These are phyloP conservation scores for Cinnamomum micranthum DNA, from an alignment of 164 flowering plant genomes.

Conservation along the genomic window DNA sequence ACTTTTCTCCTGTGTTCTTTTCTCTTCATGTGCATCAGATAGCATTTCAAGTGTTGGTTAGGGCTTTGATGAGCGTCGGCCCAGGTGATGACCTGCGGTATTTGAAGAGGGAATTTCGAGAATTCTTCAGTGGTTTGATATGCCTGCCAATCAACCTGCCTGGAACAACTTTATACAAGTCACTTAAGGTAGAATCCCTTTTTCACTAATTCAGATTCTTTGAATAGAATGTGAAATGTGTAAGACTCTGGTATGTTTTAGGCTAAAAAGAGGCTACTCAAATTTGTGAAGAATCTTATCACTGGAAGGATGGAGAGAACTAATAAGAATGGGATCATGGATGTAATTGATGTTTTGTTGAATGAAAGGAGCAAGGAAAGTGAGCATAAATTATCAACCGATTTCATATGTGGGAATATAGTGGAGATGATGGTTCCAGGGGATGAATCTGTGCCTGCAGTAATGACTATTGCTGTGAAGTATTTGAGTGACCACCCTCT, in stretches of 20 bases:
- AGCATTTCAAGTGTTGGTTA: slow-evolving; percentile 71
- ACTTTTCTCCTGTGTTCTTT: not conserved
- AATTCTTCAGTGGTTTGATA: slow-evolving; percentile 76
- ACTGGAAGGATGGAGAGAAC: slow-evolving; percentile 41
- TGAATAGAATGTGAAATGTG: not conserved
- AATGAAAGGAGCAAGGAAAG: slow-evolving; percentile 7
- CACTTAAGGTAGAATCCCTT: slow-evolving; percentile 56
- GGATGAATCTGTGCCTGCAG: slow-evolving; percentile 80
- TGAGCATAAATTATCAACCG: slow-evolving; percentile 40
- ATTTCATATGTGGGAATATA: slow-evolving; percentile 59
- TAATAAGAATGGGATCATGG: slow-evolving; percentile 22
- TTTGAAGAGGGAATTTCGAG: slow-evolving; percentile 64
- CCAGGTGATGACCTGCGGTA: slow-evolving; percentile 68
- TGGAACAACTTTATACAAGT: slow-evolving; percentile 69
- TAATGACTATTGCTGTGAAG: slow-evolving; percentile 86
- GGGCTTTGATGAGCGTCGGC: slow-evolving; percentile 63
- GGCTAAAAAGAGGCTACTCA: slow-evolving; percentile 75
- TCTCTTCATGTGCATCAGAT: slow-evolving; percentile 34
- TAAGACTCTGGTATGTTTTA: slow-evolving; percentile 13
- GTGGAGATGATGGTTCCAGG: slow-evolving; percentile 99
- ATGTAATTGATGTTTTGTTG: slow-evolving; percentile 63
- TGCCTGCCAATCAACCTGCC: slow-evolving; percentile 86
- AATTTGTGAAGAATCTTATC: slow-evolving; percentile 50
- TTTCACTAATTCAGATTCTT: not conserved
- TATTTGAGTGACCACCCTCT: slow-evolving; percentile 66